Evolutionary conservation across 108 stramenopile genomes (phyloP).

Genomic region (Nitzschia inconspicua): DNA sequence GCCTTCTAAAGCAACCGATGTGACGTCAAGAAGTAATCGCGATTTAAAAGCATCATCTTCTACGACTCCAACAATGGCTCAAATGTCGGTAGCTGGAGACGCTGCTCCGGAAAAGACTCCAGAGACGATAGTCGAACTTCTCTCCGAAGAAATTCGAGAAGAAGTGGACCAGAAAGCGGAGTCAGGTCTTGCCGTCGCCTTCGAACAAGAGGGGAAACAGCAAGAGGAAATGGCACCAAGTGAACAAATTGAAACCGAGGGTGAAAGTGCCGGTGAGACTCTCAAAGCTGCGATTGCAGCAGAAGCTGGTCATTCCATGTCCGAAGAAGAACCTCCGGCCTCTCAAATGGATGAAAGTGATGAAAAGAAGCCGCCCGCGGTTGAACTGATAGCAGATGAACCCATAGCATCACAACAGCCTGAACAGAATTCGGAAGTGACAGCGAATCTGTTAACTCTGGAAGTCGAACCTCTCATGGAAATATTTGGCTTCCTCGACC

Average conservation of each 20-base stretch:
- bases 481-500: constrained; percentile 69
- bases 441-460: constrained; percentile 35
- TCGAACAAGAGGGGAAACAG: background rate
- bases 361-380: background rate
- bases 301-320: background rate
- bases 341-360: background rate
- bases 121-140: background rate
- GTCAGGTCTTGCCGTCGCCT: background rate
- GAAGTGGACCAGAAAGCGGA: background rate
- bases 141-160: background rate
- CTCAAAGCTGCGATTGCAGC: background rate
- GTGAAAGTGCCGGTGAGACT: background rate
- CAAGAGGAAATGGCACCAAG: too few species aligned
- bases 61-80: background rate
- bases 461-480: constrained; percentile 57
- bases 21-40: too few species aligned
- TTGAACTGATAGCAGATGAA: background rate
- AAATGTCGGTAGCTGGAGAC: background rate
- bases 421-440: too few species aligned
- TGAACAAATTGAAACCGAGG: background rate
- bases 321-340: constrained; percentile 2
- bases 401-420: too few species aligned
- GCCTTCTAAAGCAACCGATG: too few species aligned
- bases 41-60: too few species aligned
- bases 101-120: background rate